phyloP scores from a whole-genome alignment of 306 rosid species.

The Gleditsia sinensis region DNA sequence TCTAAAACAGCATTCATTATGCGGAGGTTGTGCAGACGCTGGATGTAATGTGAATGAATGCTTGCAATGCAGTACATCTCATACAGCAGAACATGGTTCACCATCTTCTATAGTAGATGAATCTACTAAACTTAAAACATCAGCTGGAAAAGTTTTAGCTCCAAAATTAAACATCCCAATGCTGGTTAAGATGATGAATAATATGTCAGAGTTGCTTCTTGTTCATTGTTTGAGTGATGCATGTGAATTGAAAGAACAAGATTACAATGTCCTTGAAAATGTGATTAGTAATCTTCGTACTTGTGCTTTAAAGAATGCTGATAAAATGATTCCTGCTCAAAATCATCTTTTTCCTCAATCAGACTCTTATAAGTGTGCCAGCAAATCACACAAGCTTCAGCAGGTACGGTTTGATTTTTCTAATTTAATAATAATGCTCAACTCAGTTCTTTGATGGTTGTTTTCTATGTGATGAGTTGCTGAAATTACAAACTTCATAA shows the following conservation, averaged over 20 bases:
- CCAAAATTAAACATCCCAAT: constrained; percentile 50
- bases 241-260: constrained; percentile 50
- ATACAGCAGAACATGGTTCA: constrained; percentile 32
- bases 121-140: constrained; percentile 36
- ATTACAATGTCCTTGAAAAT: constrained; percentile 46
- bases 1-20: constrained; percentile 34
- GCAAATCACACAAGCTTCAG: constrained; percentile 38
- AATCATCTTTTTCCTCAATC: constrained; percentile 41
- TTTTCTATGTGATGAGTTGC: background rate
- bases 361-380: constrained; percentile 37
- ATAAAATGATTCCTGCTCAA: constrained; percentile 26
- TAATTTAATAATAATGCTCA: background rate
- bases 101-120: constrained; percentile 40
- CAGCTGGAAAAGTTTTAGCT: constrained; percentile 40
- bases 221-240: constrained; percentile 45
- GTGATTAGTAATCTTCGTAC: constrained; percentile 56
- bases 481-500: background rate
- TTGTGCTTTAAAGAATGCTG: constrained; percentile 53
- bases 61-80: constrained; percentile 30
- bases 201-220: constrained; percentile 69
- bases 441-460: background rate
- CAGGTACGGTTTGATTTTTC: constrained; percentile 50
- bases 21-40: constrained; percentile 32
- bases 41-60: constrained; percentile 33
- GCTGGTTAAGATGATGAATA: constrained; percentile 56